These are phyloP conservation scores for Salix suchowensis DNA, from an alignment of 345 rosid genomes.

Conservation along the genomic window DNA sequence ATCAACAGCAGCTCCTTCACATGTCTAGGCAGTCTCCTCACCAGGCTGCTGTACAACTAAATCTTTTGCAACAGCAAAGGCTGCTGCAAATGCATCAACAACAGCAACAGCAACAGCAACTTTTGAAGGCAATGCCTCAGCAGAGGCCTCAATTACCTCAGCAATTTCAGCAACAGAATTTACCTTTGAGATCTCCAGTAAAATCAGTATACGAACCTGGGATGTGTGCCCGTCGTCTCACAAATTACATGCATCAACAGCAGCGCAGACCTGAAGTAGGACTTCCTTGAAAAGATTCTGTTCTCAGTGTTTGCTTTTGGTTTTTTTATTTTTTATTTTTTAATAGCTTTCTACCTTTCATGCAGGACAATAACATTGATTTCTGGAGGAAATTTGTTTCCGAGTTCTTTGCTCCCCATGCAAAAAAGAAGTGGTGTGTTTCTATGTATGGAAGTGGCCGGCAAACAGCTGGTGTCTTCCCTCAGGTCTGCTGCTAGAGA, in stretches of 20 bases:
- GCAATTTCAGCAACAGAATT: conserved; percentile 76
- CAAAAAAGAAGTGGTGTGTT: conserved; percentile 97
- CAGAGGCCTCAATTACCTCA: conserved; percentile 74
- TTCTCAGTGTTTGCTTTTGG: conserved; percentile 8
- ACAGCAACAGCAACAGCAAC: conserved; percentile 69
- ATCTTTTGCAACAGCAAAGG: conserved; percentile 71
- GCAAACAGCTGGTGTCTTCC: conserved; percentile 90
- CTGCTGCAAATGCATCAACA: conserved; percentile 68
- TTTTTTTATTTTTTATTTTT: conserved; percentile 6
- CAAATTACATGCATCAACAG: conserved; percentile 86
- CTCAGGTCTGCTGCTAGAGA: conserved; percentile 64
- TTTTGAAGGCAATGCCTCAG: conserved; percentile 77
- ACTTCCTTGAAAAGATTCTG: conserved; percentile 13
- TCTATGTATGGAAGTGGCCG: conserved; percentile 99
- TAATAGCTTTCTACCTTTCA: conserved; percentile 20
- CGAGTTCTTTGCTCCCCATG: conserved; percentile 87
- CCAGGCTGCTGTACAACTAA: conserved; percentile 62
- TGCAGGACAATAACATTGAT: conserved; percentile 92
- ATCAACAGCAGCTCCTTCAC: conserved; percentile 56
- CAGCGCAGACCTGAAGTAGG: conserved; percentile 92
- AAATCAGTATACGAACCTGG: conserved; percentile 89
- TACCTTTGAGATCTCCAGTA: conserved; percentile 62
- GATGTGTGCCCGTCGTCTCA: conserved; percentile 89
- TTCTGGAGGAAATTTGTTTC: conserved; percentile 97
- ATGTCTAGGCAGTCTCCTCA: conserved; percentile 86